Base-by-base conservation (phyloP, 2,329 filamentous ascomycete genomes). In the Hirsutella minnesotensis region DNA sequence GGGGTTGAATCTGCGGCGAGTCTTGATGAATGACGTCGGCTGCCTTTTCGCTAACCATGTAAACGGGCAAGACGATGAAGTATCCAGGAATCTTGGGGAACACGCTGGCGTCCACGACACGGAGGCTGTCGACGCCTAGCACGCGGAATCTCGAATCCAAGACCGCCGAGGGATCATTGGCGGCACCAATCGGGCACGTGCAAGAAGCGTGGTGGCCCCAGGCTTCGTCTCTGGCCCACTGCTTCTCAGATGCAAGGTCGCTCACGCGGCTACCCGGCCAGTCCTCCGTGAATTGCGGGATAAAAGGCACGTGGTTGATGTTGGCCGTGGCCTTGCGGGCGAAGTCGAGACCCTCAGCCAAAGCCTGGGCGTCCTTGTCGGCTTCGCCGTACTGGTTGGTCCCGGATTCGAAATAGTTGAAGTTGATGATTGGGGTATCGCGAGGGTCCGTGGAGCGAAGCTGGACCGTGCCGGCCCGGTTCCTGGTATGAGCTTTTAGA, bases 401-500 rank as follows among this genome's bases (percentile, higher is more conserved):
- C n/a, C 73, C 72, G 0, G 65, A 62, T 39, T 70, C 66, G 60
- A 75, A 80, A 57, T 71, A 81, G 57, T 77, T 74, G 63, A 79
- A 83, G 40, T 65, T 64, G 49, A 86, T 81, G 5, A 72, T 57
- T 0, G 82, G 82, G 2, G 68, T 63, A 42, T 84, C 80, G 1
- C 74, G 71, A 0, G 82, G 81, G 53, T 86, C 72, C 0, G 71
- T 61, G 0, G 75, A 79, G n/a, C 65, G 65, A 4, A 87, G 70
- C 3, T 59, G 69, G 3, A 87, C 80, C 1, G 68, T 72, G 9
- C 83, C 83, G 5, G 71, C 72, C 1, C 54, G 63, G 46, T 85
- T 83, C 40, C 75, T 72, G 0, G 79, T 71, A 51, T 81, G 79
- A 2, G 73, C 69, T 57, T 81, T 80, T 45, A 85, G 46, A n/a